These are phyloP conservation scores for Amanita polypyramis DNA, from an alignment of 768 basidiomycete genomes.

Conservation along the genomic window DNA sequence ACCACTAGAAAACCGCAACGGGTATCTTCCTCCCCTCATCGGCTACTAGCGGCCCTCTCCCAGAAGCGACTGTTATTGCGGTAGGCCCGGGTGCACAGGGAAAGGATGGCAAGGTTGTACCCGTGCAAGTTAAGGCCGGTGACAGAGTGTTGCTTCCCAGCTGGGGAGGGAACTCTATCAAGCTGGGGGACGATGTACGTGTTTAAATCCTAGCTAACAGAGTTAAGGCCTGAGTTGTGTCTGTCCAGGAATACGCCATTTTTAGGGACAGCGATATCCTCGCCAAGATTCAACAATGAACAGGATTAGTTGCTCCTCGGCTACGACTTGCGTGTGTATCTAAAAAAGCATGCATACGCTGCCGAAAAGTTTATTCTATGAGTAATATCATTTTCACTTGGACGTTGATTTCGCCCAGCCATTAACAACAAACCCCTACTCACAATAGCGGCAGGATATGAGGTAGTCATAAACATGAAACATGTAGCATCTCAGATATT, in stretches of 20 bases:
- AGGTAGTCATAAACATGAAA: too few species aligned
- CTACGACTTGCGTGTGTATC: background rate
- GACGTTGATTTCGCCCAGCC: background rate
- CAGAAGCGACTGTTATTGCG: conserved; percentile 94
- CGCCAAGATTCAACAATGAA: conserved; percentile 89
- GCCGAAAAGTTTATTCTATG: background rate
- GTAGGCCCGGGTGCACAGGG: conserved; percentile 91
- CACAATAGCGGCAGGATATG: background rate
- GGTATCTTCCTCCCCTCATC: conserved; percentile 96
- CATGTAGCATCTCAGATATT: too few species aligned
- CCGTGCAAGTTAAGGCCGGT: conserved; percentile 73
- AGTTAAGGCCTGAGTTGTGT: background rate
- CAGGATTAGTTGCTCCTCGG: background rate
- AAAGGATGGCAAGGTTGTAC: conserved; percentile 71
- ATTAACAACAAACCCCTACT: too few species aligned
- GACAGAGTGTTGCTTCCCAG: conserved; percentile 91
- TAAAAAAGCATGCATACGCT: background rate
- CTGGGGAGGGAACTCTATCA: conserved; percentile 94
- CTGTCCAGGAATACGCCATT: conserved; percentile 76
- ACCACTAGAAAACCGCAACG: conserved; percentile 80
- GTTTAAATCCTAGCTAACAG: background rate
- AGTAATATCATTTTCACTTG: background rate
- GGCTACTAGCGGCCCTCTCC: conserved; percentile 71
- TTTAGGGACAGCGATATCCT: conserved; percentile 94
- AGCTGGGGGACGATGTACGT: conserved; percentile 92